These are phyloP conservation scores for Saccharomyces pastorianus DNA, from an alignment of 1,139 yeast species.

Conservation along the genomic window DNA sequence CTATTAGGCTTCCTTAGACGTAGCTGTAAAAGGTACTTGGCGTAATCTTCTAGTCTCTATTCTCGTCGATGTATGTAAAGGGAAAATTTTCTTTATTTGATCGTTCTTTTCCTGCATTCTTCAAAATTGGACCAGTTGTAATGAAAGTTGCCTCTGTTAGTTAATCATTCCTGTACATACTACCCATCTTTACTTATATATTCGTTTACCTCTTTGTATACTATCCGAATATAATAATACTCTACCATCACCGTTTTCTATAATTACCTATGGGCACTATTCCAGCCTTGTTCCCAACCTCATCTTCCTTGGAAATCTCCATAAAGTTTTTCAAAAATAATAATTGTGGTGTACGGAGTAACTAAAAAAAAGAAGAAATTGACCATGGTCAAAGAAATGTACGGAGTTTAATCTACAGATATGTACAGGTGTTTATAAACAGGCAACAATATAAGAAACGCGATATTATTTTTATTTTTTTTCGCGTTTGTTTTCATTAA, in stretches of 20 bases:
- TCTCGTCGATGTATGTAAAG: too few relatives aligned
- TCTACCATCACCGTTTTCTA: background rate
- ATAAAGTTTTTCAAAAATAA: background rate
- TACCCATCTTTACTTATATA: slow-evolving; percentile 50
- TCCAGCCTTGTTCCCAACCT: background rate
- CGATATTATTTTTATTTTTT: background rate
- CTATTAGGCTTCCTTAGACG: too few relatives aligned
- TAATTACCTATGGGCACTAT: background rate
- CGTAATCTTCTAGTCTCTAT: too few relatives aligned
- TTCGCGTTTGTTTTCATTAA: background rate
- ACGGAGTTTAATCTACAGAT: background rate
- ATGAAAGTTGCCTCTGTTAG: background rate
- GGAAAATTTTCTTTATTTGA: too few relatives aligned
- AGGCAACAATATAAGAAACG: background rate
- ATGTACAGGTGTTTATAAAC: background rate
- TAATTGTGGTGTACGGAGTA: background rate
- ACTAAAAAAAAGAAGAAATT: background rate
- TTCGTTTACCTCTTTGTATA: background rate
- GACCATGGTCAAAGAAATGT: background rate
- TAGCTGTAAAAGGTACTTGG: too few relatives aligned
- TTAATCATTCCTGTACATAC: slow-evolving; percentile 39
- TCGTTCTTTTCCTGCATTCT: background rate
- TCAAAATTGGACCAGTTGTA: background rate
- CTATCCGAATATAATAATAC: background rate
- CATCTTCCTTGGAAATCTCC: background rate